A percentile compares a stretch with the other conserved stretches of the same genome.
Evolutionary conservation across 768 basidiomycete species (phyloP).

Genomic region (Collybiopsis confluens): DNA sequence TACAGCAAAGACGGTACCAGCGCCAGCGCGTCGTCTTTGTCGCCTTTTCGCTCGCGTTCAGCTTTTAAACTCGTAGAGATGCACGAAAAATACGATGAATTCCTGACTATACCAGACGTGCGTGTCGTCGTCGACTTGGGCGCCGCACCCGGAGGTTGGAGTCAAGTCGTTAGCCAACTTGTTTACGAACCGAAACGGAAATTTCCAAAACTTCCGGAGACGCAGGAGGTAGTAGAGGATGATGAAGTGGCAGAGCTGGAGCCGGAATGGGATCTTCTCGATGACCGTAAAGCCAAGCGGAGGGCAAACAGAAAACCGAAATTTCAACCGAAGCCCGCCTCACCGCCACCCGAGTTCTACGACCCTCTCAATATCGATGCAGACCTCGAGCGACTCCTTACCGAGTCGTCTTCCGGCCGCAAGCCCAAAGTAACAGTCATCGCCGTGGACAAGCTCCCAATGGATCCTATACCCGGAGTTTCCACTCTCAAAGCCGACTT

Average conservation of each 20-base stretch:
- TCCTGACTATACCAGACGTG: conserved; percentile 50
- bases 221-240: conserved; percentile 21
- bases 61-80: conserved; percentile 92
- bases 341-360: conserved; percentile 17
- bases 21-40: background rate
- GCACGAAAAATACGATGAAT: conserved; percentile 47
- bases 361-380: conserved; percentile 43
- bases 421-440: conserved; percentile 48
- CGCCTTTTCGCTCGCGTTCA: conserved; percentile 73
- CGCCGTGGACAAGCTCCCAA: conserved; percentile 77
- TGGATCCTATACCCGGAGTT: conserved; percentile 71
- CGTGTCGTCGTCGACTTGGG: conserved; percentile 80
- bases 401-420: background rate
- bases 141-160: conserved; percentile 93
- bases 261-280: background rate
- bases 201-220: conserved; percentile 11
- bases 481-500: conserved; percentile 77
- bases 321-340: background rate
- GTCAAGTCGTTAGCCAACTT: conserved; percentile 60
- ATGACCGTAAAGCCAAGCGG: background rate
- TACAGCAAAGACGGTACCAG: conserved; percentile 17
- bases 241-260: background rate
- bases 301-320: conserved; percentile 11
- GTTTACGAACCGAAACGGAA: conserved; percentile 33
- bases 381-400: conserved; percentile 1